Base-by-base conservation (phyloP, 495 filamentous ascomycete genomes). In the Cercophora newfieldiana region DNA sequence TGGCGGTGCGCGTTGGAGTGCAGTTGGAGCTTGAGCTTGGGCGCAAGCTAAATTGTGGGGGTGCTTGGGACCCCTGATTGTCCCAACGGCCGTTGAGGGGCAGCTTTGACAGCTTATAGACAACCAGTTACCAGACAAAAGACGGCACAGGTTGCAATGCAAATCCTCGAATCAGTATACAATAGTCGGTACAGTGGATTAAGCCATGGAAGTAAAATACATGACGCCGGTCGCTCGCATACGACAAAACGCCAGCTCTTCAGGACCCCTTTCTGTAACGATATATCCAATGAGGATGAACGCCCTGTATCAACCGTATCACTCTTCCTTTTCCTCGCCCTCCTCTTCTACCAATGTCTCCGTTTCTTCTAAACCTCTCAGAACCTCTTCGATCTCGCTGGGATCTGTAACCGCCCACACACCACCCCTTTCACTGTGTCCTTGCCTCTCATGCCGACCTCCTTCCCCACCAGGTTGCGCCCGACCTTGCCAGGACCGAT, bases 401-500 rank as follows among this genome's bases (percentile, higher is more conserved):
- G 93, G 90, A 74, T 91, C 87, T 44, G 85, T 94, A 61, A 97
- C 90, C n/a, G 90, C 93, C 90, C 94, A 97, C 0, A 97, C 93
- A 12, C 96, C 91, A 19, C 93, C 95, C 94, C 93, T 72, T 91
- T 92, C 30, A 91, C 85, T 24, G 84, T 80, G 28, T 94, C 92
- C 74, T 88, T 89, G 2, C 86, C 86, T 54, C 86, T 79, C 90
- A 92, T 92, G 1, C 93, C 93, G 5, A 99, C 94, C 75, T 97
- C 95, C 76, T 97, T 97, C 0, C 94, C 93, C 6, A 99, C 95
- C 24, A 99, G 77, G 74, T 97, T 97, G 61, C 93, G 84, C 2
- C 94, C 95, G 5, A 99, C 94, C 72, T 97, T 97, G 1, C 94
- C 95, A 0, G 95, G 95, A 2, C 95, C 95, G 68, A 99, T 91